Conservation (phyloP, 805 yeast species). For the Debaryomyces tyrocola region DNA sequence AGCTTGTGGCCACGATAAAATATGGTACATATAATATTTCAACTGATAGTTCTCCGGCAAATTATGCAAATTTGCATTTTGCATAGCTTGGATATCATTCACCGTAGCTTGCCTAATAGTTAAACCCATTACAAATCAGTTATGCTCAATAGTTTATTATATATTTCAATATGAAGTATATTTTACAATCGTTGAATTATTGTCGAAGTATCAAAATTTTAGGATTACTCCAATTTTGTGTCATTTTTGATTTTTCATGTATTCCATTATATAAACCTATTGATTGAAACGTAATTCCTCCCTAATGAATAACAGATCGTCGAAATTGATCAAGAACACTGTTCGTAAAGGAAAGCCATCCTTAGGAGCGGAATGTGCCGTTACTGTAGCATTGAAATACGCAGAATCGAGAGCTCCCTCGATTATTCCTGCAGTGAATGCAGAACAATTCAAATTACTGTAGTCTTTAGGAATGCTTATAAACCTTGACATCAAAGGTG, state of each 20-base stretch:
- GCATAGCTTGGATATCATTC: slow-evolving; percentile 90
- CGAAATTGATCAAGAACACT: slow-evolving; percentile 73
- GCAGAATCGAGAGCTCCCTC: slow-evolving; percentile 80
- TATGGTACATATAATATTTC: slow-evolving; percentile 92
- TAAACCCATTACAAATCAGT: slow-evolving; percentile 61
- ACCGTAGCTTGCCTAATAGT: slow-evolving; percentile 87
- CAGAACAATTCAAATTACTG: slow-evolving; percentile 74
- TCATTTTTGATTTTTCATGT: neutral
- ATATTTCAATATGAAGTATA: neutral
- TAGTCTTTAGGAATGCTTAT: slow-evolving; percentile 79
- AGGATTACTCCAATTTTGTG: neutral
- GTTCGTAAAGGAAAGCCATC: slow-evolving; percentile 64
- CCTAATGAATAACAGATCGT: slow-evolving; percentile 53
- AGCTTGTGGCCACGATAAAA: slow-evolving; percentile 96
- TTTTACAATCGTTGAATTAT: neutral
- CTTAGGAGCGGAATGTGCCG: slow-evolving; percentile 76
- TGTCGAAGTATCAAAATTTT: slow-evolving; percentile 1
- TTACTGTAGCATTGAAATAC: slow-evolving; percentile 70
- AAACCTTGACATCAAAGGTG: slow-evolving; percentile 69
- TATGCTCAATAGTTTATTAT: too few species aligned
- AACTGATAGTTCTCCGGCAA: slow-evolving; percentile 92
- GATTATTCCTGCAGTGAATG: slow-evolving; percentile 80
- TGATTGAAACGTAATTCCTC: slow-evolving; percentile 46
- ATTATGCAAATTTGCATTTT: slow-evolving; percentile 87
- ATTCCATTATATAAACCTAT: neutral